phyloP scores from a whole-genome alignment of 192 early-diverging fungal species.

The Anaeromyces robustus region DNA sequence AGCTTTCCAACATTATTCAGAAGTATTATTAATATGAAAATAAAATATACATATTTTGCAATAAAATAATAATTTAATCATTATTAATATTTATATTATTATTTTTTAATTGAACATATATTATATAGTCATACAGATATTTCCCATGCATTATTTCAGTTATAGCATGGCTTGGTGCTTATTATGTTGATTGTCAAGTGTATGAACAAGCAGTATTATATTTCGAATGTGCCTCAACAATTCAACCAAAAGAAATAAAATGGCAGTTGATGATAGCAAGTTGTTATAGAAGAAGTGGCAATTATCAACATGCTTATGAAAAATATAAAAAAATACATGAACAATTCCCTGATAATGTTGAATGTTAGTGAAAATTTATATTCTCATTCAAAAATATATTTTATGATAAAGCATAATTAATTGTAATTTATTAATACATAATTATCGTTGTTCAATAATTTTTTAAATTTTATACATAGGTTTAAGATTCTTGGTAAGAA shows the following conservation, averaged over 20 bases:
- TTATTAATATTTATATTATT: background rate
- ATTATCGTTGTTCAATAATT: too few species aligned
- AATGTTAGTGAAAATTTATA: slow-evolving; percentile 17
- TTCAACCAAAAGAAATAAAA: slow-evolving; percentile 30
- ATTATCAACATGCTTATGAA: slow-evolving; percentile 35
- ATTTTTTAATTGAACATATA: background rate
- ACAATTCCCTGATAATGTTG: slow-evolving; percentile 35
- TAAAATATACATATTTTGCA: too few species aligned
- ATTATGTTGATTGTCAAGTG: slow-evolving; percentile 44
- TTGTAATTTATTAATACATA: too few species aligned
- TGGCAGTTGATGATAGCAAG: slow-evolving; percentile 45
- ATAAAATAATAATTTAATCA: too few species aligned
- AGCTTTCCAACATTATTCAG: slow-evolving; percentile 45
- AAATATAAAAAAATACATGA: slow-evolving; percentile 35
- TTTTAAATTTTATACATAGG: too few species aligned
- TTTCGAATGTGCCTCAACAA: slow-evolving; percentile 28
- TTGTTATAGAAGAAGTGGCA: slow-evolving; percentile 30
- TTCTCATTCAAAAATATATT: too few species aligned
- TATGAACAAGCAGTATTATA: slow-evolving; percentile 43
- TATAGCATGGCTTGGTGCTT: slow-evolving; percentile 39
- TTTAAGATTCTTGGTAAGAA: slow-evolving; percentile 36
- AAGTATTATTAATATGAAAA: too few species aligned
- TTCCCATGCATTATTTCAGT: slow-evolving; percentile 35
- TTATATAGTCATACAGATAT: slow-evolving; percentile 31
- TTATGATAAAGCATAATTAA: too few species aligned